Percentiles rank a stretch among this genome's conserved stretches.
Conservation (phyloP, 2,329 filamentous ascomycete genomes). For the Apiospora kogelbergensis region DNA sequence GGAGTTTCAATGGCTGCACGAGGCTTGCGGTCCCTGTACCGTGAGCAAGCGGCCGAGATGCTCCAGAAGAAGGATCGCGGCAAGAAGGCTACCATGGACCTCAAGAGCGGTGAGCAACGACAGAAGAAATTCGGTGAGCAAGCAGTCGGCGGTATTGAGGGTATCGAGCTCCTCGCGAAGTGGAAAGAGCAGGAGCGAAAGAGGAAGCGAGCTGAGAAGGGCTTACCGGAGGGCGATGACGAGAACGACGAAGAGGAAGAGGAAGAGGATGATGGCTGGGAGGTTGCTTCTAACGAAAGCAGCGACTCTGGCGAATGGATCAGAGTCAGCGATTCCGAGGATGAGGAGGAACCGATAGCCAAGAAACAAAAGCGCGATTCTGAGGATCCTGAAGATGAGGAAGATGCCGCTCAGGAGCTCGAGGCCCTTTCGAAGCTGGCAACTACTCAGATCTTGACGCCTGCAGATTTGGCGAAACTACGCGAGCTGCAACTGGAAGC, state of each 20-base stretch:
- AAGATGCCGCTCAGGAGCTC: conserved; percentile 34
- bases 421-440: conserved; percentile 70
- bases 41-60: conserved; percentile 87
- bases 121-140: conserved; percentile 83
- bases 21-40: conserved; percentile 84
- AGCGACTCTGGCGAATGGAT: conserved; percentile 88
- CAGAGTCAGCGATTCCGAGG: conserved; percentile 79
- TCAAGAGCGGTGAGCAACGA: conserved; percentile 73
- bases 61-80: conserved; percentile 88
- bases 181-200: conserved; percentile 91
- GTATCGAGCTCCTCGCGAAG: conserved; percentile 84
- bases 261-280: conserved; percentile 58
- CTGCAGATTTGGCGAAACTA: conserved; percentile 92
- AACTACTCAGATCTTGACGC: conserved; percentile 92
- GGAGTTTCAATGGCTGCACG: conserved; percentile 99
- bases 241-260: conserved; percentile 61
- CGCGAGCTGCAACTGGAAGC: conserved; percentile 79
- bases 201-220: conserved; percentile 69
- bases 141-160: conserved; percentile 79
- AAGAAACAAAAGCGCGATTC: conserved; percentile 60
- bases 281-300: conserved; percentile 59
- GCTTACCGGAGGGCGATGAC: conserved; percentile 61
- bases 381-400: conserved; percentile 31
- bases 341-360: conserved; percentile 69
- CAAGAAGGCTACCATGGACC: conserved; percentile 82